These are phyloP conservation scores for Russula earlei DNA, from an alignment of 768 basidiomycete species.

Conservation along the genomic window DNA sequence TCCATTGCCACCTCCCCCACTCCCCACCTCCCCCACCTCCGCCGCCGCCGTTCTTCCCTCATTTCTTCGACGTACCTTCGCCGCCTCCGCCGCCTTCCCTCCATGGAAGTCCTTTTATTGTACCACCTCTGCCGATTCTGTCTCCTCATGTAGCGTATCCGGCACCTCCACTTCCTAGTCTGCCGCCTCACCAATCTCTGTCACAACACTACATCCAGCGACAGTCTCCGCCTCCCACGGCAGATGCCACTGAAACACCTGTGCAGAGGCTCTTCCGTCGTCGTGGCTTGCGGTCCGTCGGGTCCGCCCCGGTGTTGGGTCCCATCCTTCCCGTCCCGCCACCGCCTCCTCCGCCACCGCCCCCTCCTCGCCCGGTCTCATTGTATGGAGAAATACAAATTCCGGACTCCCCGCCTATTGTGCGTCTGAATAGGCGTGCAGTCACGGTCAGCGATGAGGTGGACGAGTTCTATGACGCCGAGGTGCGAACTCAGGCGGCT, in stretches of 20 bases:
- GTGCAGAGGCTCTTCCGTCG: conserved; percentile 11
- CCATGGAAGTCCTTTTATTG: neutral
- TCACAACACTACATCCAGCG: neutral
- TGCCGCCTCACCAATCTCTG: neutral
- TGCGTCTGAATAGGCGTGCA: neutral
- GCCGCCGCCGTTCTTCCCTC: conserved; percentile 19
- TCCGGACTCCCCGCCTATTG: neutral
- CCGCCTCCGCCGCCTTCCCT: conserved; percentile 6
- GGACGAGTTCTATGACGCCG: neutral
- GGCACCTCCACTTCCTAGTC: conserved; percentile 18
- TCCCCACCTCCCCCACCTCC: conserved; percentile 1
- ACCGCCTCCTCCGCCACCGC: conserved; percentile 22
- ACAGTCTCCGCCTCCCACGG: neutral
- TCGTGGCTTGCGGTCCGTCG: conserved; percentile 13
- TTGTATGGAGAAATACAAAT: neutral
- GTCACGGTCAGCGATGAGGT: neutral
- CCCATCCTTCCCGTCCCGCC: conserved; percentile 17
- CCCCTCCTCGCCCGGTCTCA: conserved; percentile 17
- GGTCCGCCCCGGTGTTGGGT: conserved; percentile 10
- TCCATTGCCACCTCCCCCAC: neutral
- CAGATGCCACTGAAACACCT: neutral
- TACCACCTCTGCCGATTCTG: conserved; percentile 1
- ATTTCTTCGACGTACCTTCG: conserved; percentile 9
- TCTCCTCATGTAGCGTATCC: conserved; percentile 6
- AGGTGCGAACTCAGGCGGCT: neutral